Conservation (phyloP, 2,329 filamentous ascomycete genomes). For the Endocalyx cinctus region DNA sequence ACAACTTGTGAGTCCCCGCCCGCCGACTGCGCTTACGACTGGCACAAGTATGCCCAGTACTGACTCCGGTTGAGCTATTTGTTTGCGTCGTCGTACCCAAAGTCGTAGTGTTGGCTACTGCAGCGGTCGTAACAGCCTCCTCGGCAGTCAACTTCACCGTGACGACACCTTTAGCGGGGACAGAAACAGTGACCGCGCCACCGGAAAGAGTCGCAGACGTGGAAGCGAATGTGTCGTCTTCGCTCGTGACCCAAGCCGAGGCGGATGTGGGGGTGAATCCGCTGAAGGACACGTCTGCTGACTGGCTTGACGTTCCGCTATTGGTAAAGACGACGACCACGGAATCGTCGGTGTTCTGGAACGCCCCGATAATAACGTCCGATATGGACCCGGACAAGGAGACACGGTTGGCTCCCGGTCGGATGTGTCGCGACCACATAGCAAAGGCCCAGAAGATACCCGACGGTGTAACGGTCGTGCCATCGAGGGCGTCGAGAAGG, state of each 20-base stretch:
- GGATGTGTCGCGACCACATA: constrained; percentile 16
- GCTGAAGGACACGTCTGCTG: constrained; percentile 7
- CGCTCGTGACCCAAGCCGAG: constrained; percentile 13
- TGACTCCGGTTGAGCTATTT: no score
- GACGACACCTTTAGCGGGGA: constrained; percentile 13
- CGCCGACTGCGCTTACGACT: no score
- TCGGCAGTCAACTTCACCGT: constrained; percentile 15
- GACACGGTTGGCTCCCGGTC: constrained; percentile 12
- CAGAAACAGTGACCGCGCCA: constrained; percentile 9
- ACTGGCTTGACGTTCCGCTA: constrained; percentile 5
- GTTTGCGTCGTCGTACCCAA: no score
- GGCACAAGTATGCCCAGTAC: no score
- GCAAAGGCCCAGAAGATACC: constrained; percentile 17
- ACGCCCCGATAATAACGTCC: constrained; percentile 11
- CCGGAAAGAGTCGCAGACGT: constrained; percentile 6
- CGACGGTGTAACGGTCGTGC: constrained; percentile 9
- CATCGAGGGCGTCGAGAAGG: constrained; percentile 19
- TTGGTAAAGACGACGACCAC: constrained; percentile 13
- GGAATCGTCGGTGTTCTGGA: constrained; percentile 15
- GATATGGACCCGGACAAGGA: constrained; percentile 6
- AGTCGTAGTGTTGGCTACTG: no score
- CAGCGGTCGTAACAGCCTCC: no score
- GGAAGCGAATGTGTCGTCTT: constrained; percentile 7
- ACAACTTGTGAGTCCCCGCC: no score
- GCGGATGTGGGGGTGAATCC: constrained; percentile 7